These are phyloP conservation scores for Coemansia sp. DNA, from an alignment of 192 early-diverging fungal genomes.

Conservation along the genomic window DNA sequence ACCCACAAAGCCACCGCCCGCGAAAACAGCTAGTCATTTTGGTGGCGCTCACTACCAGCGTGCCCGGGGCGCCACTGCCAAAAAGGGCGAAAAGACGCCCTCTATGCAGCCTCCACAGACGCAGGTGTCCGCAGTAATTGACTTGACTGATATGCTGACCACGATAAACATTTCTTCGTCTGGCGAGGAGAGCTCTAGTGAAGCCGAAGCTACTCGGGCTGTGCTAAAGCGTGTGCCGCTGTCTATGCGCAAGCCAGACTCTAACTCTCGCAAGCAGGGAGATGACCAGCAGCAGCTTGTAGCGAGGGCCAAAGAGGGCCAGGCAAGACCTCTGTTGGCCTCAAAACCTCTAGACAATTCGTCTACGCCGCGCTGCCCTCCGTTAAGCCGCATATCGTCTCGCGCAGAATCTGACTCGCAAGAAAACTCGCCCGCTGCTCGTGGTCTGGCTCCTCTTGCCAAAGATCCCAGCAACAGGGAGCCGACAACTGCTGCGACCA, in stretches of 20 bases:
- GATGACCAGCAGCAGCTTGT: neutral
- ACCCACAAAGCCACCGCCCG: conserved; percentile 11
- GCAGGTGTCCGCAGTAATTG: conserved; percentile 14
- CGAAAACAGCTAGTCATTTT: neutral
- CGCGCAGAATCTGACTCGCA: neutral
- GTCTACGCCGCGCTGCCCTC: neutral
- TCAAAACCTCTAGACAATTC: neutral
- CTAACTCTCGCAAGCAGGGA: neutral
- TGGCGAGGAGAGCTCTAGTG: conserved; percentile 21
- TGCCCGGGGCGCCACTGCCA: neutral
- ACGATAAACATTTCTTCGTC: conserved; percentile 31
- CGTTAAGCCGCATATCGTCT: neutral
- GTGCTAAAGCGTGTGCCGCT: neutral
- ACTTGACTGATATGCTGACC: conserved; percentile 22
- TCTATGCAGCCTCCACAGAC: neutral
- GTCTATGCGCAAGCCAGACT: neutral
- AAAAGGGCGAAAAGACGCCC: neutral
- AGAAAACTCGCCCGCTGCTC: neutral
- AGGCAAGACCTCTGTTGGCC: neutral
- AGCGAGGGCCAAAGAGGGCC: neutral
- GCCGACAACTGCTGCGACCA: neutral
- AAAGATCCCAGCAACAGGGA: neutral
- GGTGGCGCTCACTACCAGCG: neutral
- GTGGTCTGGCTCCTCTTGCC: neutral
- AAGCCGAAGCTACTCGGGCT: conserved; percentile 6